phyloP scores from a whole-genome alignment of 75 land plant species.

The Picea sitchensis region DNA sequence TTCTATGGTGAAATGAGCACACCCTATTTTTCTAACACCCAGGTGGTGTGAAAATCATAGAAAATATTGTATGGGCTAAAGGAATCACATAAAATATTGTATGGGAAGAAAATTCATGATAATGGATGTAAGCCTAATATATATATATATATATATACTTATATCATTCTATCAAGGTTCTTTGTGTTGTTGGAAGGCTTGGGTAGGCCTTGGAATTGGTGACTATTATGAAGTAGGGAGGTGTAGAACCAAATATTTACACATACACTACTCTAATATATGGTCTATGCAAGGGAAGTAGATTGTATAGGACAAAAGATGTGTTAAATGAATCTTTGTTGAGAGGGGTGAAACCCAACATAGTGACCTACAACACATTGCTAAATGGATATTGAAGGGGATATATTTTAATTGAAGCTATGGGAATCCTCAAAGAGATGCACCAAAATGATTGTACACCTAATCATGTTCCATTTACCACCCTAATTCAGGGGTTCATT shows the following conservation, averaged over 20 bases:
- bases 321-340: constrained; percentile 32
- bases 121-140: constrained; percentile 15
- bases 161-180: background rate
- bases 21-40: too few relatives aligned
- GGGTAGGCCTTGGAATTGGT: constrained; percentile 7
- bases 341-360: constrained; percentile 24
- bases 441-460: constrained; percentile 8
- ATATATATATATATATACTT: constrained; percentile 1
- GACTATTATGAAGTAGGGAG: constrained; percentile 15
- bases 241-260: constrained; percentile 14
- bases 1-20: too few relatives aligned
- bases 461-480: constrained; percentile 11
- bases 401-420: constrained; percentile 17
- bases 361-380: constrained; percentile 29
- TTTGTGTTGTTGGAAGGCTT: constrained; percentile 12
- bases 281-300: constrained; percentile 34
- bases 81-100: too few relatives aligned
- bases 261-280: constrained; percentile 40
- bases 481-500: constrained; percentile 12
- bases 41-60: too few relatives aligned
- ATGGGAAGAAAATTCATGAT: constrained; percentile 7
- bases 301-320: constrained; percentile 29
- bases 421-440: constrained; percentile 10
- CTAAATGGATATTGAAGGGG: constrained; percentile 16
- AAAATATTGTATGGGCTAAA: too few relatives aligned